Conservation (phyloP, 2,329 filamentous ascomycete species). For the Coleophoma cylindrospora region DNA sequence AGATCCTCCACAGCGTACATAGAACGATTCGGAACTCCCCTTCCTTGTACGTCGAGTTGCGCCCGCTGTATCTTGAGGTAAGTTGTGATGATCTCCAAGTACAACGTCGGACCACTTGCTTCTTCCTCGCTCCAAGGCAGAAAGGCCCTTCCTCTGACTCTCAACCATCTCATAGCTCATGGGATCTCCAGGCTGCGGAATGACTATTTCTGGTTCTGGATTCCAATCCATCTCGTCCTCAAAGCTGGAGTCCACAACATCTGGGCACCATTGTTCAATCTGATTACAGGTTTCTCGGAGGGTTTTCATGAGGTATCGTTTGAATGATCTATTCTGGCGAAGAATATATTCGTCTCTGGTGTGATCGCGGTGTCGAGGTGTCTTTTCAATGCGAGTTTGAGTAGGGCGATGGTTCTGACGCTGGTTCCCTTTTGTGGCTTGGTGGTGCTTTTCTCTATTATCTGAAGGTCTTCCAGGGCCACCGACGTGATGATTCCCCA, state of each 20-base stretch:
- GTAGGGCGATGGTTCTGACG: background rate
- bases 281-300: slow-evolving; percentile 4
- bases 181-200: slow-evolving; percentile 3
- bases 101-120: too few species aligned
- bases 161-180: too few species aligned
- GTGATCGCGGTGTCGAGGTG: background rate
- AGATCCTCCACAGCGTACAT: too few species aligned
- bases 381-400: background rate
- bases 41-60: too few species aligned
- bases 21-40: too few species aligned
- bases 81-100: too few species aligned
- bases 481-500: background rate
- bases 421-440: background rate
- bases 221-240: slow-evolving; percentile 23
- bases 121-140: too few species aligned
- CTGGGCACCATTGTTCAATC: slow-evolving; percentile 17
- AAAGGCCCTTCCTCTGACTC: too few species aligned
- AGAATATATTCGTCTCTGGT: background rate
- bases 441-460: background rate
- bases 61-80: too few species aligned
- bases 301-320: slow-evolving; percentile 2
- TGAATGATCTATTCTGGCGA: slow-evolving; percentile 6
- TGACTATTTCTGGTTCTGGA: slow-evolving; percentile 9
- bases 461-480: background rate
- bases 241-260: slow-evolving; percentile 5